Percentiles rank a stretch among this genome's conserved stretches.
Conservation (phyloP, 306 rosid genomes). For the Sphenostylis stenocarpa region DNA sequence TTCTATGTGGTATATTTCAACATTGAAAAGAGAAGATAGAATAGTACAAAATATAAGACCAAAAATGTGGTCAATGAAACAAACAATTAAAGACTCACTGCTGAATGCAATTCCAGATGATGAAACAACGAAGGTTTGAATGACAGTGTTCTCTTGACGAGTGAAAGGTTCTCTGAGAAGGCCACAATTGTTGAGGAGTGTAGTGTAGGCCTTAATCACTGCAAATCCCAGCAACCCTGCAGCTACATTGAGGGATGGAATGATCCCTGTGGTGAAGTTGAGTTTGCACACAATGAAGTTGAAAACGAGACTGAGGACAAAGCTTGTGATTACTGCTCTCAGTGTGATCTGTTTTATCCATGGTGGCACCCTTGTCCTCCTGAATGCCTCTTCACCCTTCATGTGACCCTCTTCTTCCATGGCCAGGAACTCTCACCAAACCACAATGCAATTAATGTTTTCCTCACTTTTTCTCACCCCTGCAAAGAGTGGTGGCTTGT, state of each 20-base stretch:
- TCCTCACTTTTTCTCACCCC: not conserved
- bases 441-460: not conserved
- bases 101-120: slow-evolving; percentile 90
- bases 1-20: too few species aligned
- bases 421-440: not conserved
- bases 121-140: slow-evolving; percentile 78
- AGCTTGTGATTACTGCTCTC: slow-evolving; percentile 56
- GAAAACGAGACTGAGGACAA: slow-evolving; percentile 53
- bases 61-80: not conserved
- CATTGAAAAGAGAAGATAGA: not conserved
- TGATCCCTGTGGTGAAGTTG: slow-evolving; percentile 70
- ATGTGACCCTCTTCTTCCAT: not conserved
- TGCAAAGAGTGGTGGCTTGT: not conserved
- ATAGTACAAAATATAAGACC: not conserved
- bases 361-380: slow-evolving; percentile 40
- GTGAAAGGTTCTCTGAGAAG: slow-evolving; percentile 68
- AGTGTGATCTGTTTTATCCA: slow-evolving; percentile 66
- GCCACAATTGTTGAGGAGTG: slow-evolving; percentile 41
- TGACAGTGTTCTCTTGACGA: slow-evolving; percentile 78
- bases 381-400: slow-evolving; percentile 56
- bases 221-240: slow-evolving; percentile 81
- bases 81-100: slow-evolving; percentile 42
- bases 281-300: slow-evolving; percentile 70
- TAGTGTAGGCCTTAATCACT: slow-evolving; percentile 47
- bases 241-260: slow-evolving; percentile 75